phyloP scores from a whole-genome alignment of 1,284 basidiomycete species.

The Fomes fomentarius region DNA sequence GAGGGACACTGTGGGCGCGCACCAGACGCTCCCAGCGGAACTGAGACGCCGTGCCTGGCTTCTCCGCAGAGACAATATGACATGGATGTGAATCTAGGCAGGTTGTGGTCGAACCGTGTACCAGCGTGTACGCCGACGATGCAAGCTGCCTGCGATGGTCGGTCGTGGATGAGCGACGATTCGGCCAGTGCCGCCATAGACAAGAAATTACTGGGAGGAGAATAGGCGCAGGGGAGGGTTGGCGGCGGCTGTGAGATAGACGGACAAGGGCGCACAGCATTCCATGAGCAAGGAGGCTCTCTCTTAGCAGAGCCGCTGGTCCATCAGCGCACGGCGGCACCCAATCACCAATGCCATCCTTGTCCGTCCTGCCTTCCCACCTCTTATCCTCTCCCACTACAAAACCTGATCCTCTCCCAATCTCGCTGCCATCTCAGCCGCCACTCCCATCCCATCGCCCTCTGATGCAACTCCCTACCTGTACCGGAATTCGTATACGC shows the following conservation, averaged over 20 bases:
- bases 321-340: conserved; percentile 11
- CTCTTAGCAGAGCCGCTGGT: conserved; percentile 1
- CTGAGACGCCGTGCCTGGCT: no score
- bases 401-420: conserved; percentile 8
- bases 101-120: no score
- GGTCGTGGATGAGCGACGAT: not conserved
- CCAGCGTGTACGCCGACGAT: no score
- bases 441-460: not conserved
- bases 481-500: conserved; percentile 42
- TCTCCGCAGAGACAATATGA: no score
- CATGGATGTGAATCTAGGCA: no score
- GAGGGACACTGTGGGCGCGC: no score
- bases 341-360: conserved; percentile 14
- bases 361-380: conserved; percentile 10
- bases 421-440: not conserved
- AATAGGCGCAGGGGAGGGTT: conserved; percentile 1
- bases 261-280: conserved; percentile 22
- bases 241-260: conserved; percentile 22
- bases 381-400: conserved; percentile 2
- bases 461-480: conserved; percentile 50
- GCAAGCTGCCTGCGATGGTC: not conserved
- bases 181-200: not conserved
- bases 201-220: not conserved
- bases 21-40: no score
- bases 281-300: conserved; percentile 9